A percentile compares a stretch with the other conserved stretches of the same genome.
phyloP scores from a whole-genome alignment of 1,284 basidiomycete species.

The Meira nashicola region DNA sequence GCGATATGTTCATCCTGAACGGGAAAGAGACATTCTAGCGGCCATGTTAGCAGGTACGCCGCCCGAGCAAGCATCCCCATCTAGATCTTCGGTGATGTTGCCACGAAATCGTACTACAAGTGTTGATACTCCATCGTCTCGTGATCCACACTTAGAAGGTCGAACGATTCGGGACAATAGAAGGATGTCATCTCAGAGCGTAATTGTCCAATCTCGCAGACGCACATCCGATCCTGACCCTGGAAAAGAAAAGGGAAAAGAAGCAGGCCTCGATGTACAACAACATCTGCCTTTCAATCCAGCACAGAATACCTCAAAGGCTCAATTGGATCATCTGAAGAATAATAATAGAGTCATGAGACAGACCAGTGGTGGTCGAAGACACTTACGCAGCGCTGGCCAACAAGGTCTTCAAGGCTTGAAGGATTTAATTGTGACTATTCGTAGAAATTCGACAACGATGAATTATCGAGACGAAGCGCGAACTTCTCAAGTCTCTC shows the following conservation, averaged over 20 bases:
- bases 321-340: slow-evolving; percentile 5
- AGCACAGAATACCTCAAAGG: too few species aligned
- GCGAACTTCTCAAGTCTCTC: background rate
- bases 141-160: too few species aligned
- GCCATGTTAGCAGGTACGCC: slow-evolving; percentile 28
- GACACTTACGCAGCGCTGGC: slow-evolving; percentile 32
- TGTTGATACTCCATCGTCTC: background rate
- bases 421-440: slow-evolving; percentile 26
- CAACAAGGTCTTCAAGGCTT: slow-evolving; percentile 33
- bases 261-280: too few species aligned
- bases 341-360: slow-evolving; percentile 19
- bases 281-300: too few species aligned
- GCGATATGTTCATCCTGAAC: slow-evolving; percentile 25
- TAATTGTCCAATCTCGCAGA: too few species aligned
- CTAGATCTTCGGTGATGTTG: background rate
- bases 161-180: too few species aligned
- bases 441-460: slow-evolving; percentile 14
- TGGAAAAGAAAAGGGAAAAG: too few species aligned
- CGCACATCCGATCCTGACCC: too few species aligned
- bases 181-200: too few species aligned
- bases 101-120: background rate
- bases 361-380: slow-evolving; percentile 21
- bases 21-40: slow-evolving; percentile 41
- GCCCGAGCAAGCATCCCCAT: slow-evolving; percentile 11
- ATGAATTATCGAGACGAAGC: background rate